Evolutionary conservation across 1,284 basidiomycete genomes (phyloP), one percentile per base, ranked within the genome.

Genomic region (Hortiboletus rubellus): DNA sequence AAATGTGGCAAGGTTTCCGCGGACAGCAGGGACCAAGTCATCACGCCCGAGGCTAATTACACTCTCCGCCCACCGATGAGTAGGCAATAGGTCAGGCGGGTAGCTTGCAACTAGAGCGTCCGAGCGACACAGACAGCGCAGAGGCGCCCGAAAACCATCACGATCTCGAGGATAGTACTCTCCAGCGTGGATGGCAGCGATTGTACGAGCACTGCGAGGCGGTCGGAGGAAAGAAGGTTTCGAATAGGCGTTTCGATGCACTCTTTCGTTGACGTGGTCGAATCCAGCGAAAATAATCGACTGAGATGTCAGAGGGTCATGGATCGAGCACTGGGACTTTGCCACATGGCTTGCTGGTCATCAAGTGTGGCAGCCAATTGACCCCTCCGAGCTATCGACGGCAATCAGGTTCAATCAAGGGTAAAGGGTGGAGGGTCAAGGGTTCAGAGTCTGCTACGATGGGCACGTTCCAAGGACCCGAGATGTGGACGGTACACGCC

Each of bases 311-410:
- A 3, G 24, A 38, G 37, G 22, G 37, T n/a, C 37, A 38, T 7
- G 37, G 37, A n/a, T 5, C 17, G 47, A 31, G 27, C 27, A 27
- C 27, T 27, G 27, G 17, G 17, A 15, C 31, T 27, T 31, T 36
- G 30, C 42, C 37, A 30, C 44, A 18, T 37, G 46, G 11, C 18
- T 10, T 3, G 17, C 11, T 30, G 24, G 27, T 42, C 43, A 49
- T 11, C 36, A 31, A 18, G 15, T 60, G 60, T 65, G 65, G 64
- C 67, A 66, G 66, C 61, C 57, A 57, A 66, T 67, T 7, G 34
- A 31, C 9, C 33, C 17, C 30, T 24, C n/a, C 56, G 37, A 27
- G 41, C 31, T 34, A 55, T 56, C 53, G 27, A 42, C 48, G 41
- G 54, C 30, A 34, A 55, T 36, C 42, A 50, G n/a, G 31, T 27